Evolutionary conservation across 2,329 filamentous ascomycete species (phyloP).

Genomic region (Aureobasidium lini): DNA sequence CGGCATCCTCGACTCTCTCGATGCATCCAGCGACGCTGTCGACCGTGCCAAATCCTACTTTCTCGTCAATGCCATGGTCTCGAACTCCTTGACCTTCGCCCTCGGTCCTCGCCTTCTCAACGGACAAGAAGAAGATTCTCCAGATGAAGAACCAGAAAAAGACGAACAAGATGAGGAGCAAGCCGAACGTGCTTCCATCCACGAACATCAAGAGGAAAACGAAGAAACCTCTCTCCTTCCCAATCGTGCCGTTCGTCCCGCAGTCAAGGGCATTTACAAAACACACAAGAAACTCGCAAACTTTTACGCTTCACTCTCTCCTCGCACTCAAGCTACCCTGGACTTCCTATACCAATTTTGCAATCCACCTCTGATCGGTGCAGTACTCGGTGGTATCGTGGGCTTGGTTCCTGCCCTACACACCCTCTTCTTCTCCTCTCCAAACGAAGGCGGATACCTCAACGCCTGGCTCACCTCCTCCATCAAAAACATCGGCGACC

Average conservation of each 20-base stretch:
- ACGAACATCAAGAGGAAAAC: conserved; percentile 24
- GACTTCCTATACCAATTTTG: conserved; percentile 45
- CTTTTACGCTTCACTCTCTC: conserved; percentile 30
- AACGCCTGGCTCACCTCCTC: conserved; percentile 59
- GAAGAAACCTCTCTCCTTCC: conserved; percentile 49
- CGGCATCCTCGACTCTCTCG: conserved; percentile 45
- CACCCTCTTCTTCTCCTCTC: conserved; percentile 52
- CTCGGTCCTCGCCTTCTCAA: conserved; percentile 54
- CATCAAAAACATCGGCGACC: conserved; percentile 53
- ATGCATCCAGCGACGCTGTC: conserved; percentile 42
- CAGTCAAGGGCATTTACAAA: conserved; percentile 25
- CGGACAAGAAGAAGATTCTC: conserved; percentile 34
- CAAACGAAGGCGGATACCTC: conserved; percentile 54
- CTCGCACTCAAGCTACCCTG: conserved; percentile 33
- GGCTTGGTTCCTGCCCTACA: conserved; percentile 55
- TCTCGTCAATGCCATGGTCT: conserved; percentile 56
- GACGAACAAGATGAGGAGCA: conserved; percentile 21
- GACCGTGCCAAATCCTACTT: conserved; percentile 59
- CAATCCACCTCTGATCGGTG: conserved; percentile 56
- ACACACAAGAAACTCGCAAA: conserved; percentile 29
- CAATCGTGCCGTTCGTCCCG: conserved; percentile 25
- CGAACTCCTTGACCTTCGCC: conserved; percentile 57
- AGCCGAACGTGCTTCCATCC: conserved; percentile 20
- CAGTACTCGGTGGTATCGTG: conserved; percentile 50
- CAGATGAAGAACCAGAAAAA: conserved; percentile 23